Conservation (phyloP, 2,329 filamentous ascomycete genomes). For the Aspergillus quadricinctus region DNA sequence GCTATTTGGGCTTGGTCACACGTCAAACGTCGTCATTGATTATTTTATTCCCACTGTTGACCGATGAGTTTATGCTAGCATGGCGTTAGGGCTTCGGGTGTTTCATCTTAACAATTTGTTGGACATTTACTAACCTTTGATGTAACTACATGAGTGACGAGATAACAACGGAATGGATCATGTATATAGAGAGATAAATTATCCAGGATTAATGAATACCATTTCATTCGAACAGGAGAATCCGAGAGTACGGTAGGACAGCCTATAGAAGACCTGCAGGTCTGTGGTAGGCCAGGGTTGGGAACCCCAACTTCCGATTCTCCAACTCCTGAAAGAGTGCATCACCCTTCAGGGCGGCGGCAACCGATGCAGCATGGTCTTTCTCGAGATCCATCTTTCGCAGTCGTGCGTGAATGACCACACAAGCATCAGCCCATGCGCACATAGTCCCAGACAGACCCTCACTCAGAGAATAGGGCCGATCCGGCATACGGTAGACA, state of each 20-base stretch:
- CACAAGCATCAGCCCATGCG: constrained; percentile 40
- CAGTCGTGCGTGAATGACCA: constrained; percentile 30
- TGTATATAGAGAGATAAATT: neutral
- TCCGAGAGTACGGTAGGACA: too few relatives aligned
- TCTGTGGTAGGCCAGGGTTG: constrained; percentile 26
- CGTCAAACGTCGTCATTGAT: neutral
- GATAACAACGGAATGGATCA: neutral
- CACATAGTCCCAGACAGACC: constrained; percentile 38
- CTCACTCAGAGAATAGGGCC: constrained; percentile 37
- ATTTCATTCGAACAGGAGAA: neutral
- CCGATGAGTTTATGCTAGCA: neutral
- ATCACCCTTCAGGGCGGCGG: constrained; percentile 14
- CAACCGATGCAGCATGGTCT: constrained; percentile 1
- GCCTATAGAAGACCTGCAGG: constrained; percentile 17
- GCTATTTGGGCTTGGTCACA: neutral
- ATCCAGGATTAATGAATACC: neutral
- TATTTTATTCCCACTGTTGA: neutral
- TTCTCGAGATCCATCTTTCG: constrained; percentile 29
- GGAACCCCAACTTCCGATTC: constrained; percentile 24
- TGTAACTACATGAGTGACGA: neutral
- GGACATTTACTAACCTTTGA: neutral
- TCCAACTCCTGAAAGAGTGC: constrained; percentile 18
- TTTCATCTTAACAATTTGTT: neutral
- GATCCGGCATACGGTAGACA: constrained; percentile 39
- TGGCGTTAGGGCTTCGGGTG: neutral